These are phyloP conservation scores for Termitomyces heimii DNA, from an alignment of 768 basidiomycete genomes.

Conservation along the genomic window DNA sequence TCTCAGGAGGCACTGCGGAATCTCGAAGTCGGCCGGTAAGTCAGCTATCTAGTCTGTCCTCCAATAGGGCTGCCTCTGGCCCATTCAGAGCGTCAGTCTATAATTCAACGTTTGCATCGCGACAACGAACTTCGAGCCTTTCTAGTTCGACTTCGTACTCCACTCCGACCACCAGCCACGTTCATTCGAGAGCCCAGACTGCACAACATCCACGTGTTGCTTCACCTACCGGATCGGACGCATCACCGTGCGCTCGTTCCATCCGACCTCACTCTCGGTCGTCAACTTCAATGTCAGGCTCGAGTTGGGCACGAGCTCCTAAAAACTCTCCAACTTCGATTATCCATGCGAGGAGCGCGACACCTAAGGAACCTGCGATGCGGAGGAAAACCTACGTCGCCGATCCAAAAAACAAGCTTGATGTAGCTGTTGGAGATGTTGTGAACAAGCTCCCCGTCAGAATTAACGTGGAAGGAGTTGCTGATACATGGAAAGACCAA, in stretches of 20 bases:
- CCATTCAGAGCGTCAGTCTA: conserved; percentile 46
- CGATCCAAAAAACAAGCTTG: conserved; percentile 86
- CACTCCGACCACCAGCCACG: conserved; percentile 25
- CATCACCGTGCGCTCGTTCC: conserved; percentile 45
- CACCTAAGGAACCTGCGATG: conserved; percentile 35
- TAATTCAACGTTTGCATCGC: conserved; percentile 73
- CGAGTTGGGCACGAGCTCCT: conserved; percentile 60
- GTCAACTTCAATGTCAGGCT: conserved; percentile 41
- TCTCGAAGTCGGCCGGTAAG: conserved; percentile 49
- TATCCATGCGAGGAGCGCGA: conserved; percentile 30
- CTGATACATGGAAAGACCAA: conserved; percentile 86
- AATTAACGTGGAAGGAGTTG: conserved; percentile 76
- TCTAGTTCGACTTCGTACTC: conserved; percentile 33
- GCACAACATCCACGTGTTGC: conserved; percentile 29
- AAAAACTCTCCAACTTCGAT: conserved; percentile 50
- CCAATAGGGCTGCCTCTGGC: conserved; percentile 66
- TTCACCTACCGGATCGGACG: conserved; percentile 64
- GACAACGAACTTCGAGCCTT: conserved; percentile 72
- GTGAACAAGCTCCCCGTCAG: conserved; percentile 84
- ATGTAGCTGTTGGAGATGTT: conserved; percentile 89
- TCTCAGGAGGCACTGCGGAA: conserved; percentile 40
- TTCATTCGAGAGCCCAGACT: conserved; percentile 38
- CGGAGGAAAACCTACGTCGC: conserved; percentile 72
- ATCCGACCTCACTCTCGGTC: conserved; percentile 31
- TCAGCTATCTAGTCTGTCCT: conserved; percentile 47